These are phyloP conservation scores for Syzygium grande DNA, from an alignment of 345 rosid genomes.

Conservation along the genomic window DNA sequence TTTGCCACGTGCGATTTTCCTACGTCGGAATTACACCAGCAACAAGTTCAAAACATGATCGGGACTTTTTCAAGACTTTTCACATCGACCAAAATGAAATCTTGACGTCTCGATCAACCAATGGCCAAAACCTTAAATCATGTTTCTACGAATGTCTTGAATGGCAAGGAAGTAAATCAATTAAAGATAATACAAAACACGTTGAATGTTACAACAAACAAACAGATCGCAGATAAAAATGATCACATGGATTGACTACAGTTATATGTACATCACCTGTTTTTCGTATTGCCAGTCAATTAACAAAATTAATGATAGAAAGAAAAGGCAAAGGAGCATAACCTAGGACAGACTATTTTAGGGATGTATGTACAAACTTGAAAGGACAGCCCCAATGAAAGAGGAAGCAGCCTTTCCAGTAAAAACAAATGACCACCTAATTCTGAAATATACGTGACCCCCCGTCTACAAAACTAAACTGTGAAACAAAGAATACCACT, in stretches of 20 bases:
- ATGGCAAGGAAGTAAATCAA: not conserved
- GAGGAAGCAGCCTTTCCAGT: not conserved
- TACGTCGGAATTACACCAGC: not conserved
- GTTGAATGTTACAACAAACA: not conserved
- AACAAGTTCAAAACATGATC: not conserved
- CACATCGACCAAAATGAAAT: not conserved
- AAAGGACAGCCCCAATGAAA: not conserved
- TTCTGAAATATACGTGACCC: not conserved
- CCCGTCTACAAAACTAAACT: not conserved
- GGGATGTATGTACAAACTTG: not conserved
- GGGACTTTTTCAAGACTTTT: not conserved
- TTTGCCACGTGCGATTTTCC: not conserved
- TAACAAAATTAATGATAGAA: not conserved
- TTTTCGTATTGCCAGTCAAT: not conserved
- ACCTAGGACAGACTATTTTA: not conserved
- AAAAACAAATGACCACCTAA: not conserved
- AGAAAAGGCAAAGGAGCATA: not conserved
- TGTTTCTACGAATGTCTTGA: not conserved
- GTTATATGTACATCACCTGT: not conserved
- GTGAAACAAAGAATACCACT: not conserved
- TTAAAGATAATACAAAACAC: not conserved
- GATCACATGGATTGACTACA: not conserved
- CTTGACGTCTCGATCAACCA: not conserved
- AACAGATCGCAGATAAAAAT: not conserved
- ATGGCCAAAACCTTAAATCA: not conserved